A percentile compares a stretch with the other conserved stretches of the same genome.
phyloP scores from a whole-genome alignment of 1,284 basidiomycete species.

The Malassezia dermatis region DNA sequence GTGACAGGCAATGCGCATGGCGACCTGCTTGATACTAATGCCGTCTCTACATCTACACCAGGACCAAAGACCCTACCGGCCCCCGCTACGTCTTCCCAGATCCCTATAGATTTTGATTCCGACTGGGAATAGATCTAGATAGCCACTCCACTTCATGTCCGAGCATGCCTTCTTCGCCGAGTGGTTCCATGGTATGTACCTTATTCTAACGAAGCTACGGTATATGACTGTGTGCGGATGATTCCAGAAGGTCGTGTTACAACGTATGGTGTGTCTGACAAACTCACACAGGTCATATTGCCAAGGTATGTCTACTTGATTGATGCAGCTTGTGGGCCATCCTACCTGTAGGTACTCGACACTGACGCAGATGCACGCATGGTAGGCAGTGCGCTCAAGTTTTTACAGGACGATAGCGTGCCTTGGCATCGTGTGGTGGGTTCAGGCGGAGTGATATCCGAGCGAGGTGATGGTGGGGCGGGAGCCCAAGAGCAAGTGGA shows the following conservation, averaged over 20 bases:
- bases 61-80: background rate
- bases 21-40: background rate
- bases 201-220: constrained; percentile 20
- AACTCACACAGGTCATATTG: constrained; percentile 29
- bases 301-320: constrained; percentile 16
- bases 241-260: constrained; percentile 38
- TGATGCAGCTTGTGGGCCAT: constrained; percentile 25
- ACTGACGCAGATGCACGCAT: constrained; percentile 27
- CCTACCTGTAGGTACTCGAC: constrained; percentile 19
- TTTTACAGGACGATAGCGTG: constrained; percentile 26
- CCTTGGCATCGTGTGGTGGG: constrained; percentile 42
- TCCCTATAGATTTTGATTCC: constrained; percentile 15
- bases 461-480: constrained; percentile 40
- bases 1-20: background rate
- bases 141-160: background rate
- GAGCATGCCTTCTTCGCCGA: background rate
- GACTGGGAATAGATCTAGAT: constrained; percentile 20
- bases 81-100: background rate
- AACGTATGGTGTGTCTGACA: constrained; percentile 26
- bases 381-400: constrained; percentile 39
- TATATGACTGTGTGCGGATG: constrained; percentile 33
- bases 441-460: constrained; percentile 35
- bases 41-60: background rate
- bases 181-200: constrained; percentile 10
- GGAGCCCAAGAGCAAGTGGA: constrained; percentile 36